Base-by-base conservation (phyloP, 2,329 filamentous ascomycete genomes). In the Seiridium cupressi region DNA sequence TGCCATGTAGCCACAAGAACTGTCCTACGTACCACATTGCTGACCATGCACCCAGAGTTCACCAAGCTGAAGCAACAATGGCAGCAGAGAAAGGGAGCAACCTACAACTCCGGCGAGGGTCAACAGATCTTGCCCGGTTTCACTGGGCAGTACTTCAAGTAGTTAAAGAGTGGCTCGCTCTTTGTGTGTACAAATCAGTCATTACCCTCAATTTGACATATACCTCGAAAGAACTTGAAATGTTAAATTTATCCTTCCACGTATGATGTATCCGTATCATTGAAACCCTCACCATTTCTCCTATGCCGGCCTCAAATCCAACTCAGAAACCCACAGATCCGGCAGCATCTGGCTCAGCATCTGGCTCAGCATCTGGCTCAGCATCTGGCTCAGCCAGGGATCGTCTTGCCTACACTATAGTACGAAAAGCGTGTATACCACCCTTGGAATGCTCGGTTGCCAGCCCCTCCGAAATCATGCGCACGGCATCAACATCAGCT, bases 391-490 rank as follows among this genome's bases (percentile, higher is more conserved):
- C 63, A 84, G 70, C 75, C 77, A 84, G 7, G 85, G 65, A 69
- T 86, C 3, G 81, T 81, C 70, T 81, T 79, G 2, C 84, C 83
- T 3, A 87, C 82, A 34, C 81, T 82, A 87, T 83, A 3, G 83
- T 77, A 70, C 87, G 84, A n/a, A 81, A 82, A 3, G 85, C 82
- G 68, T 87, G 83, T 0, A 87, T 70, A 2, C 84, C 83, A 61
- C 79, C 80, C n/a, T 76, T 75, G 63, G 78, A 83, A 72, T 85
- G 81, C 69, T 87, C 84, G 44, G 82, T 78, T 0, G 82, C 83
- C 48, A 87, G 69, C 5, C 40, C 54, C 44, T 57, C 40, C 6
- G 54, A 82, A 10, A 86, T 70, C 70, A 85, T 84, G 44, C 84
- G 71, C 5, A 83, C 81, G 1, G 79, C 79, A 0, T 80, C 74